Evolutionary conservation across 2,329 filamentous ascomycete genomes (phyloP), one percentile per base, ranked within the genome.

Genomic region (Penicillium sp.): DNA sequence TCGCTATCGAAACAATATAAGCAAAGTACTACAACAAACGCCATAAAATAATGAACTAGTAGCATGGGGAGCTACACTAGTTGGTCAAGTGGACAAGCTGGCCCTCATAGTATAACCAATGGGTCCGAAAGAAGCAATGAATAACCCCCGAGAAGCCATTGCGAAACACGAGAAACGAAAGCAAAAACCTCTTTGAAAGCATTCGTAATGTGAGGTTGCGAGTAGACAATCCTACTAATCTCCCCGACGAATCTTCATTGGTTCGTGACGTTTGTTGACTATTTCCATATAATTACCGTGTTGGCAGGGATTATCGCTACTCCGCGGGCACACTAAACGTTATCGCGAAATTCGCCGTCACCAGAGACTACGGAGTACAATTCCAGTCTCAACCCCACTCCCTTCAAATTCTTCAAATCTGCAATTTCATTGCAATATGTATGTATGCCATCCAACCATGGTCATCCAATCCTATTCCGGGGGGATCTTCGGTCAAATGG

Each of bases 401-500:
- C 10, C 27, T 17, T 33, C 12, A 27, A 12, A 27, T 36, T 21
- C 21, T 19, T 23, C 15, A 23, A 33, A 23, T 23, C 19, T 25
- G 15, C 19, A 48, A 19, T 17, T 29, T 21, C 8, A 29, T 25
- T 44, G 27, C 21, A 12, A 31, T 49, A 9, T 35, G 7, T 3
- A 6, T 3, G n/a, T 25, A 44, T 29, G 31, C n/a, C 9, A 31
- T 31, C 1, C 15, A 50, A 43, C 53, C 49, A 49, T 51, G 59
- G 53, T 52, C 43, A 19, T 47, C 36, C 17, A 21, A 9, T 41
- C 57, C 59, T 13, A 43, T 57, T 59, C 53, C 44, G 45, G 52
- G 59, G 61, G 41, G 21, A 36, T 47, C 21, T 36, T 63, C 61
- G 58, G 54, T 39, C 9, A 15, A 50, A 57, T 56, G 58, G 62